Conservation (phyloP, 805 yeast species). For the Teunomyces cretensis region DNA sequence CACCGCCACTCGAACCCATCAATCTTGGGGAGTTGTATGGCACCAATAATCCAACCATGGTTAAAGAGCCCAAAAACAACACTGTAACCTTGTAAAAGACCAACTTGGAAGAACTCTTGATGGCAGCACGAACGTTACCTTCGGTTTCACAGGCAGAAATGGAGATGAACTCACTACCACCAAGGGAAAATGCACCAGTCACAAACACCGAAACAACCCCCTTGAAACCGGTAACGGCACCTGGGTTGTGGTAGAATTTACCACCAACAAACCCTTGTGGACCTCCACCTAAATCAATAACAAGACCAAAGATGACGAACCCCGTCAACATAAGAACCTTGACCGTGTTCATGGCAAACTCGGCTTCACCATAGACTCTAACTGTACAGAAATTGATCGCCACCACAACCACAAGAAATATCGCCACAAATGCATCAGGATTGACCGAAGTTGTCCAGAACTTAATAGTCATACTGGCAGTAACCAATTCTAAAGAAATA, state of each 20-base stretch:
- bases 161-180: constrained; percentile 35
- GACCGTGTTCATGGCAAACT: constrained; percentile 25
- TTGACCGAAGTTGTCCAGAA: constrained; percentile 23
- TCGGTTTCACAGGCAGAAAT: constrained; percentile 29
- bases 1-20: constrained; percentile 29
- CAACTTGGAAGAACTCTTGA: constrained; percentile 22
- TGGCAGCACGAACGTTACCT: constrained; percentile 21
- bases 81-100: constrained; percentile 26
- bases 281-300: constrained; percentile 26
- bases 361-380: constrained; percentile 30
- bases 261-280: constrained; percentile 32
- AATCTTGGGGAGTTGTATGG: constrained; percentile 33
- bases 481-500: constrained; percentile 26
- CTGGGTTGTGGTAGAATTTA: constrained; percentile 33
- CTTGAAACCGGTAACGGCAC: constrained; percentile 28
- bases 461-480: constrained; percentile 26
- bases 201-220: constrained; percentile 31
- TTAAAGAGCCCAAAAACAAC: constrained; percentile 28
- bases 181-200: constrained; percentile 33
- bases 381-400: constrained; percentile 26
- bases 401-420: constrained; percentile 22
- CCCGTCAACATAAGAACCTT: constrained; percentile 26
- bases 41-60: constrained; percentile 37
- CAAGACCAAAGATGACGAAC: constrained; percentile 27
- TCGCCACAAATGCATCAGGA: constrained; percentile 22